Conservation (phyloP, 2,329 filamentous ascomycete genomes). For the Penicillium sp. region DNA sequence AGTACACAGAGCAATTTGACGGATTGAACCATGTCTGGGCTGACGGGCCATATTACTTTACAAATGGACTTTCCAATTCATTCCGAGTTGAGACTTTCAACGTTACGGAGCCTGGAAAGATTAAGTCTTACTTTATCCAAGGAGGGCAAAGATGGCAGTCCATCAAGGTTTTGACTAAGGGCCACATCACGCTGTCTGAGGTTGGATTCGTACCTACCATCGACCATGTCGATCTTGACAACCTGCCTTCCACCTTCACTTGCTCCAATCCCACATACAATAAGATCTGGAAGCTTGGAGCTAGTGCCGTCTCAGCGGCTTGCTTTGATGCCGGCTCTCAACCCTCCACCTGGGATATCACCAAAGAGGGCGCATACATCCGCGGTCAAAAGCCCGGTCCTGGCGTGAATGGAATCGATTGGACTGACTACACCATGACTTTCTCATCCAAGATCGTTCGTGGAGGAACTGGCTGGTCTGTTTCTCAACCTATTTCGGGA, state of each 20-base stretch:
- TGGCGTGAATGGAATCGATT: neutral
- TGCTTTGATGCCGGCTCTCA: neutral
- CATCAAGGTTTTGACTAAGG: neutral
- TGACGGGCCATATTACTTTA: neutral
- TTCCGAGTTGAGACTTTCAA: neutral
- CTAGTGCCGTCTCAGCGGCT: neutral
- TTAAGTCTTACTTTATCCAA: neutral
- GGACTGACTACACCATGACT: slow-evolving; percentile 6
- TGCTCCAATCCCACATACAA: neutral
- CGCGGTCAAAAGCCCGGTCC: neutral
- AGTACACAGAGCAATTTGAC: neutral
- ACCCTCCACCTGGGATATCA: neutral
- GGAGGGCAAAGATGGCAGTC: neutral
- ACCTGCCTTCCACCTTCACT: neutral
- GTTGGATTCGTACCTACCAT: neutral
- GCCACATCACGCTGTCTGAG: neutral
- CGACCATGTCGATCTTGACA: neutral
- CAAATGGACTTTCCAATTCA: neutral
- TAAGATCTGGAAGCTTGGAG: neutral
- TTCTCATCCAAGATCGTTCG: slow-evolving; percentile 5
- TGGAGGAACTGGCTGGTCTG: slow-evolving; percentile 4
- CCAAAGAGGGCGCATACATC: neutral
- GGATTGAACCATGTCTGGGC: neutral
- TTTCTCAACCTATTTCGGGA: slow-evolving; percentile 1
- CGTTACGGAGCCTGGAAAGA: neutral